phyloP scores from a whole-genome alignment of 495 filamentous ascomycete species.

The Letharia lupina region DNA sequence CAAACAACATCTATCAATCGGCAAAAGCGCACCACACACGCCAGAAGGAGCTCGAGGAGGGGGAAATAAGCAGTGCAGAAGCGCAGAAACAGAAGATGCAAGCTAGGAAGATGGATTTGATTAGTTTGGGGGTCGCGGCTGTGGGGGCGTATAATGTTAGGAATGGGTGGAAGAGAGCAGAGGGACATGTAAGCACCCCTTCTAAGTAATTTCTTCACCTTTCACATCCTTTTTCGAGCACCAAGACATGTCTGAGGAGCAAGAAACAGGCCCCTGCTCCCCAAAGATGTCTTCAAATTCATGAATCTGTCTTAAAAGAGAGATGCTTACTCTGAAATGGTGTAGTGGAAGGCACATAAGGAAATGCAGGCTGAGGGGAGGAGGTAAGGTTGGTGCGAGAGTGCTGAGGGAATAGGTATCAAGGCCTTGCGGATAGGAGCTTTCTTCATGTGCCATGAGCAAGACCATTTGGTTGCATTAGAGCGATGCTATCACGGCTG shows the following conservation, averaged over 20 bases:
- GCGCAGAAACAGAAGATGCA: conserved; percentile 13
- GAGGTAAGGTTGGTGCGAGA: neutral
- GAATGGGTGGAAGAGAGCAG: conserved; percentile 22
- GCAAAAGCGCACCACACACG: conserved; percentile 21
- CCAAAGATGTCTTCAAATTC: neutral
- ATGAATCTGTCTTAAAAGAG: neutral
- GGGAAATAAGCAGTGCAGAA: conserved; percentile 14
- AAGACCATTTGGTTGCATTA: neutral
- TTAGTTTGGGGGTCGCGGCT: conserved; percentile 21
- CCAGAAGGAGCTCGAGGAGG: conserved; percentile 9
- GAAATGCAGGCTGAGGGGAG: neutral
- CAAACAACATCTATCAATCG: conserved; percentile 24
- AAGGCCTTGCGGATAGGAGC: neutral
- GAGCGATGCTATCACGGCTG: neutral
- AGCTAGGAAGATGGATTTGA: conserved; percentile 17
- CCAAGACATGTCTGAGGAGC: neutral
- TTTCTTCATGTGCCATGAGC: neutral
- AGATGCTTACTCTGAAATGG: neutral
- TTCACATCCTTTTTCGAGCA: neutral
- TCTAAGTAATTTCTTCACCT: neutral
- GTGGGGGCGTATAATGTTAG: conserved; percentile 20
- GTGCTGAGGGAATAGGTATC: neutral
- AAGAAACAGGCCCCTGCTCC: neutral
- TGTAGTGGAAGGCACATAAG: conserved; percentile 2
- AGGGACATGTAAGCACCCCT: conserved; percentile 2